Evolutionary conservation across 108 stramenopile genomes (phyloP).

Genomic region (Nannochloropsis salina): DNA sequence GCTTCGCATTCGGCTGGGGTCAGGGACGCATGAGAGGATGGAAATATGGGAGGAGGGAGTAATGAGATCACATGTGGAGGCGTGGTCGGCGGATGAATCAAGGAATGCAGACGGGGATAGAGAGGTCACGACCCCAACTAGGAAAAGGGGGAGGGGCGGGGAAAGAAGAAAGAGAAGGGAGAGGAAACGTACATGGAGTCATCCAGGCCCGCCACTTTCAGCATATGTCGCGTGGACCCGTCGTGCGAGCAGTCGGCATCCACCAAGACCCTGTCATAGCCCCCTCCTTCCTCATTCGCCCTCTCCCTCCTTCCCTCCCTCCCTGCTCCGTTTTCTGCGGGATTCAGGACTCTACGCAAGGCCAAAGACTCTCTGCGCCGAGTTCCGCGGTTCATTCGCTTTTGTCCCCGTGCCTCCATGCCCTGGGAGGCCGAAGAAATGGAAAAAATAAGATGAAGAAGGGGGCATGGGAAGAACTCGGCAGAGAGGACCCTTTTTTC

Average conservation of each 20-base stretch:
- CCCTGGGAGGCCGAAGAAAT: neutral
- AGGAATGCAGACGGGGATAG: neutral
- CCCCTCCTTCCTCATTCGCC: neutral
- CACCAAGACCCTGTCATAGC: conserved; percentile 23
- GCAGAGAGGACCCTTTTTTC: too few relatives aligned
- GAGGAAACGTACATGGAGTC: neutral
- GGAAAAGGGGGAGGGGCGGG: neutral
- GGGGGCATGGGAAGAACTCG: too few relatives aligned
- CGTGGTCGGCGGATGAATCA: neutral
- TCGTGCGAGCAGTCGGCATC: conserved; percentile 27
- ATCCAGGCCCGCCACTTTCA: neutral
- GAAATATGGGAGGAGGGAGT: neutral
- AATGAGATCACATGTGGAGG: neutral
- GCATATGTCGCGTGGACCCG: conserved; percentile 22
- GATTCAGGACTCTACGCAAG: neutral
- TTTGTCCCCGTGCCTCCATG: neutral
- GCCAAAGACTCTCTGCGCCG: neutral
- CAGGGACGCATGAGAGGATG: neutral
- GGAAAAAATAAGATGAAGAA: too few relatives aligned
- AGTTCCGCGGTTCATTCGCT: neutral
- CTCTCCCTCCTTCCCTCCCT: neutral
- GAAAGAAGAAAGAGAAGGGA: neutral
- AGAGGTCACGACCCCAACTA: neutral
- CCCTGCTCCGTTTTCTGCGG: neutral
- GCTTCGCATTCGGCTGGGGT: neutral